These are phyloP conservation scores for Aspergillus viridinutans DNA, from an alignment of 2,329 filamentous ascomycete species.

Conservation along the genomic window DNA sequence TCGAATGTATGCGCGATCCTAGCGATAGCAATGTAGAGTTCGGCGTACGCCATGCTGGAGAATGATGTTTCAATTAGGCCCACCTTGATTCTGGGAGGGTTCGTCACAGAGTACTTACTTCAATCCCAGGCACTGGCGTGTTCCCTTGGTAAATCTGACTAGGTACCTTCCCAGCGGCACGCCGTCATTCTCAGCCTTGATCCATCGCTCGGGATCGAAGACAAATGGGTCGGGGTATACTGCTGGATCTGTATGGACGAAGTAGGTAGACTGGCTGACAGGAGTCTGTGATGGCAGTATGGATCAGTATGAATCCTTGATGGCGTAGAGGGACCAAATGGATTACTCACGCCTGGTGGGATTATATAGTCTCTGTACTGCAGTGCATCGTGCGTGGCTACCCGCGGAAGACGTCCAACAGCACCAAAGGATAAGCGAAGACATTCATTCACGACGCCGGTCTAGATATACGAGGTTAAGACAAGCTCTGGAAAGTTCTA, in stretches of 20 bases:
- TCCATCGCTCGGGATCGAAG: conserved; percentile 33
- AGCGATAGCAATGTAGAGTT: conserved; percentile 26
- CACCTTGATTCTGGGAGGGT: too few species aligned
- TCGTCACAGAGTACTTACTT: too few species aligned
- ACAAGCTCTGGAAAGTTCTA: not conserved
- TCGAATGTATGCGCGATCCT: conserved; percentile 22
- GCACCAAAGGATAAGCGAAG: conserved; percentile 5
- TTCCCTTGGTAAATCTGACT: conserved; percentile 35
- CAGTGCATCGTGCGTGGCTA: conserved; percentile 4
- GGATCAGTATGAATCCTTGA: not conserved
- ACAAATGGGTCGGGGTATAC: conserved; percentile 26
- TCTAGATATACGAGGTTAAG: conserved; percentile 1
- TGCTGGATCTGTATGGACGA: conserved; percentile 24
- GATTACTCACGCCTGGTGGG: conserved; percentile 19
- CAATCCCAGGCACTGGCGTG: conserved; percentile 42
- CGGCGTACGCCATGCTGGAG: conserved; percentile 26
- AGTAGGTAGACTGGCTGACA: conserved; percentile 31
- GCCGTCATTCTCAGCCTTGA: conserved; percentile 21
- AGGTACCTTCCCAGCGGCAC: conserved; percentile 29
- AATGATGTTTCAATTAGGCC: not conserved
- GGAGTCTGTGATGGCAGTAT: conserved; percentile 16
- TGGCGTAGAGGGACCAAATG: too few species aligned
- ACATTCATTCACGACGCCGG: conserved; percentile 8
- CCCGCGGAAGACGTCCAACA: conserved; percentile 5
- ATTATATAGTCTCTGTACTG: conserved; percentile 13